phyloP scores from a whole-genome alignment of 2,329 filamentous ascomycete species.

The Fusarium denticulatum region DNA sequence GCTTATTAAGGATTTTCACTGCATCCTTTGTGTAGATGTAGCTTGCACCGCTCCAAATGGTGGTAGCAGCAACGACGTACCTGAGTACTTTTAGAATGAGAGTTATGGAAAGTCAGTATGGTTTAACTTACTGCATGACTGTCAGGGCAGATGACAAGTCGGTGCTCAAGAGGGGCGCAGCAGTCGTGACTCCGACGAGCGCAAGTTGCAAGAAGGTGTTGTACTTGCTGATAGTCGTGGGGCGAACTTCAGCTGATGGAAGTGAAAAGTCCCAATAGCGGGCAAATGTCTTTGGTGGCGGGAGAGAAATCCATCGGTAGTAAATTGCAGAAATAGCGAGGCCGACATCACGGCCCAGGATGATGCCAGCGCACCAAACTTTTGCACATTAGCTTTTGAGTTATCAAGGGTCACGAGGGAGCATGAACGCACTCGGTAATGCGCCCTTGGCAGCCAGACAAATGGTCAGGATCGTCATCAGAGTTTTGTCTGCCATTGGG shows the following conservation, averaged over 20 bases:
- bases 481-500: conserved; percentile 94
- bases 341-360: conserved; percentile 87
- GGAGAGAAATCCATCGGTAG: conserved; percentile 94
- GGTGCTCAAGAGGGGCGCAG: conserved; percentile 76
- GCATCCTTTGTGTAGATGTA: conserved; percentile 92
- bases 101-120: not conserved
- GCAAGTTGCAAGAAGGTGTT: conserved; percentile 93
- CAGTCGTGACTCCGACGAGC: conserved; percentile 85
- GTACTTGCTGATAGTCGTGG: conserved; percentile 86
- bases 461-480: conserved; percentile 94
- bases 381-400: not conserved
- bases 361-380: conserved; percentile 90
- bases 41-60: conserved; percentile 91
- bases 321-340: conserved; percentile 89
- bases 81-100: conserved; percentile 53
- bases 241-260: conserved; percentile 84
- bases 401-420: not conserved
- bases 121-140: conserved; percentile 68
- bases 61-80: conserved; percentile 87
- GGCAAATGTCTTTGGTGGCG: conserved; percentile 89
- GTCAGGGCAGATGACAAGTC: conserved; percentile 66
- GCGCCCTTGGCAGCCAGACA: conserved; percentile 85
- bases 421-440: conserved; percentile 72
- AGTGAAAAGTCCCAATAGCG: conserved; percentile 98
- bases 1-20: conserved; percentile 77